Conservation (phyloP, 202 grass and related monocot genomes). For the Bolboschoenoplectus hybrid region DNA sequence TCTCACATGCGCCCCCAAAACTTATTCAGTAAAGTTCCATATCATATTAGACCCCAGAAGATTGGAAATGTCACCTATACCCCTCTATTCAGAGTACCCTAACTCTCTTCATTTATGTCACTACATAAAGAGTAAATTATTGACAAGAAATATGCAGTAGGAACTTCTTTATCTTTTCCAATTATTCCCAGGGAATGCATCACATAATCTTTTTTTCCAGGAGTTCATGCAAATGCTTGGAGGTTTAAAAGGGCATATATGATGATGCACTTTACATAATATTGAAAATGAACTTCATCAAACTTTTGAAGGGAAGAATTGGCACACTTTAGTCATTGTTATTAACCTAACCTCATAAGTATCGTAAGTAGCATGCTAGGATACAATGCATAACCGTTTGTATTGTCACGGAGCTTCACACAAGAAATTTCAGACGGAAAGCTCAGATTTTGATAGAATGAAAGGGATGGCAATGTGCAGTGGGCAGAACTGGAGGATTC, state of each 20-base stretch:
- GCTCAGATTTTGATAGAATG: not conserved
- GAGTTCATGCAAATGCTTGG: not conserved
- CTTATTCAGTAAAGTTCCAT: too few species aligned
- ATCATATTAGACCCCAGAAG: not conserved
- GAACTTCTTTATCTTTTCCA: not conserved
- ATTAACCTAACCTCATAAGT: not conserved
- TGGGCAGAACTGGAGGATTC: not conserved
- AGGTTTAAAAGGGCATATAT: not conserved
- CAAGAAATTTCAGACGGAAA: conserved; percentile 27
- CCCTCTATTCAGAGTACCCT: not conserved
- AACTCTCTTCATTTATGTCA: not conserved
- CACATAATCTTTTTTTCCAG: not conserved
- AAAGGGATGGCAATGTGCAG: conserved; percentile 3
- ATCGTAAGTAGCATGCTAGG: conserved; percentile 14
- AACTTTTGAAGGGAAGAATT: not conserved
- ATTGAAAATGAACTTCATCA: not conserved
- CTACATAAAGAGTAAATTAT: not conserved
- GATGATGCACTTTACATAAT: not conserved
- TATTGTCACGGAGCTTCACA: not conserved
- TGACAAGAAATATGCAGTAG: not conserved
- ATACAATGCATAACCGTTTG: conserved; percentile 33
- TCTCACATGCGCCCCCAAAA: not conserved
- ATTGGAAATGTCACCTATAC: not conserved
- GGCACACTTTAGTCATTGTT: not conserved
- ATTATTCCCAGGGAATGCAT: not conserved